Evolutionary conservation across 805 yeast species (phyloP), one percentile per base, ranked within the genome.

Genomic region (Teunomyces stri): DNA sequence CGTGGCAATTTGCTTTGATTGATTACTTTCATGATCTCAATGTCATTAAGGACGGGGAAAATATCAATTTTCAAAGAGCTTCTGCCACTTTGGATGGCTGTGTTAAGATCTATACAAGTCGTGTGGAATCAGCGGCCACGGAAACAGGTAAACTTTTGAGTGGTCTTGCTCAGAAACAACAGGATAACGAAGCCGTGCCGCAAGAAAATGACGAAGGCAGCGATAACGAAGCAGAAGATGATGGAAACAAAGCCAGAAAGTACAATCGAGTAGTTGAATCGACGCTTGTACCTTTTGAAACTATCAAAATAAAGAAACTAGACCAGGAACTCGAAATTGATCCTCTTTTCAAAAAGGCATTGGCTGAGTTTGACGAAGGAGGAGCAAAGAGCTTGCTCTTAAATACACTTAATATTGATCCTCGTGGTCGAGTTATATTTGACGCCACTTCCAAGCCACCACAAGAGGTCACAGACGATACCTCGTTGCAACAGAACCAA

Each of bases 1-100:
- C 94, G 58, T 91, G 97, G 96, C 85, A 87, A 56, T 82, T 89
- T 60, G 96, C 91, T 0, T 74, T 91, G 58, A 91, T 91, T 58
- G 97, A 91, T 64, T 91, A 90, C 65, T 91, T 91, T 61, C 87
- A 90, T 59, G 96, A 89, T 58, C 73, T 89, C 66, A 79, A 87
- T 22, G 78, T 89, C 25, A 73, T 88, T 40, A 78, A 80, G 54
- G 95, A 85, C 45, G 85, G 89, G 4, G 89, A 85, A 47, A 69
- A 66, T 45, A 64, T 65, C 52, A 66, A 66, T 41, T 66, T 66
- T 50, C 70, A 63, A 50, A 52, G 64, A 25, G 71, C 70, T 0
- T 61, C 68, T 1, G 70, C 70, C 4, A 65, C 70, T 0, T 51
- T 67, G 20, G 72, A 67, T 45, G 72, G 72, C 15, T 67, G 72